Evolutionary conservation across 192 early-diverging fungal genomes (phyloP).

Genomic region (Umbelopsis vinacea): DNA sequence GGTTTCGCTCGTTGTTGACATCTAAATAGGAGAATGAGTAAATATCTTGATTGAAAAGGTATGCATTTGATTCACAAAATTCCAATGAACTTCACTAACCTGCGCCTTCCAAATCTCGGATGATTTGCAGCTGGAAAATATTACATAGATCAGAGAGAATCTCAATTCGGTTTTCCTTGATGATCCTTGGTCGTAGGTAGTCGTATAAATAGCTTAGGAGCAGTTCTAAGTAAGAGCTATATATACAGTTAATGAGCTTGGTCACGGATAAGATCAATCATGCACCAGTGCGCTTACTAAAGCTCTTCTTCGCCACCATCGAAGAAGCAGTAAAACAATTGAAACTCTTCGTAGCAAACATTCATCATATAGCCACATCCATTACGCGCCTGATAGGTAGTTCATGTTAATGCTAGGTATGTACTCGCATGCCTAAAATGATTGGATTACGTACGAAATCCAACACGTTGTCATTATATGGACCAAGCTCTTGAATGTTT

Average conservation of each 20-base stretch:
- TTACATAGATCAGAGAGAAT: slow-evolving; percentile 83
- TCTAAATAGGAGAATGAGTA: slow-evolving; percentile 33
- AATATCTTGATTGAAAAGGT: background rate
- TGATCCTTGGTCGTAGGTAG: slow-evolving; percentile 84
- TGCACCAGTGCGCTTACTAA: slow-evolving; percentile 55
- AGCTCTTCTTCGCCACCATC: slow-evolving; percentile 72
- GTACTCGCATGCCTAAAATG: background rate
- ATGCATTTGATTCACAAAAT: background rate
- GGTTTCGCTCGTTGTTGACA: slow-evolving; percentile 28
- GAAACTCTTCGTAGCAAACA: slow-evolving; percentile 83
- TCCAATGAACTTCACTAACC: background rate
- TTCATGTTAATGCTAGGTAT: background rate
- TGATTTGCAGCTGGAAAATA: slow-evolving; percentile 65
- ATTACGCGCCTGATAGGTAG: slow-evolving; percentile 57
- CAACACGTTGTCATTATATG: slow-evolving; percentile 53
- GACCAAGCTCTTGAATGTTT: slow-evolving; percentile 63
- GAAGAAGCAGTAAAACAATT: slow-evolving; percentile 83
- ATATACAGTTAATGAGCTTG: background rate
- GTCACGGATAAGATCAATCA: background rate
- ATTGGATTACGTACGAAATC: slow-evolving; percentile 53
- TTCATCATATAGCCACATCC: slow-evolving; percentile 86
- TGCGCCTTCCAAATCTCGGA: slow-evolving; percentile 38
- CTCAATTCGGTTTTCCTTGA: slow-evolving; percentile 83
- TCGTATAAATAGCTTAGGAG: slow-evolving; percentile 80
- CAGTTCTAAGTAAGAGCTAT: slow-evolving; percentile 75